Percentiles rank a stretch among this genome's conserved stretches.
These are phyloP conservation scores for Colletotrichum graminicola DNA, from an alignment of 2,329 filamentous ascomycete genomes.

Conservation along the genomic window DNA sequence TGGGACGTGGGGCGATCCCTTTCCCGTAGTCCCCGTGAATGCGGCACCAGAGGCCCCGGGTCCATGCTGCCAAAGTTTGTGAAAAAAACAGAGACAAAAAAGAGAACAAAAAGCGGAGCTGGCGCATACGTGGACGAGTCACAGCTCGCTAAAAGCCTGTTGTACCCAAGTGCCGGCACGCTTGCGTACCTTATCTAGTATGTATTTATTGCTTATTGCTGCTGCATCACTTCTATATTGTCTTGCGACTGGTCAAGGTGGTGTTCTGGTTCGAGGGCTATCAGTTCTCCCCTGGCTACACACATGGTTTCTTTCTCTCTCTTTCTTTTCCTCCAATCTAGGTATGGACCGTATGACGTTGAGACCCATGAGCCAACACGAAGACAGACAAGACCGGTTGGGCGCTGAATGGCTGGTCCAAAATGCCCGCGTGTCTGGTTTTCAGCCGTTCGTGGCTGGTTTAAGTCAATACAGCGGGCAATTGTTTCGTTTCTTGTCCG, in stretches of 20 bases:
- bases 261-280: background rate
- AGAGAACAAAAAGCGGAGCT: background rate
- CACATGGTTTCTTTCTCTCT: background rate
- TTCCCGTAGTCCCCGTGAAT: slow-evolving; percentile 22
- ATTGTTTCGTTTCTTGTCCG: slow-evolving; percentile 35
- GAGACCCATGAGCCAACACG: slow-evolving; percentile 14
- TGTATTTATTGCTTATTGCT: background rate
- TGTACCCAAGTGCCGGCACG: background rate
- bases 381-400: background rate
- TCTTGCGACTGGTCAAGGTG: background rate
- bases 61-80: background rate
- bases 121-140: slow-evolving; percentile 13
- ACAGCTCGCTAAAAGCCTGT: background rate
- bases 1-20: slow-evolving; percentile 20
- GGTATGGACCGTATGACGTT: slow-evolving; percentile 24
- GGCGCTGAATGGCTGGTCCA: background rate
- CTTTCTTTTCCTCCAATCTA: slow-evolving; percentile 1
- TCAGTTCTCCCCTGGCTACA: slow-evolving; percentile 23
- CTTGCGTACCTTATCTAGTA: background rate
- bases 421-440: slow-evolving; percentile 30
- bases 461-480: slow-evolving; percentile 24
- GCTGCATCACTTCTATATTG: background rate
- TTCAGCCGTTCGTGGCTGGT: slow-evolving; percentile 33
- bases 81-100: too few species aligned
- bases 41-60: slow-evolving; percentile 1